A percentile compares a stretch with the other conserved stretches of the same genome.
Evolutionary conservation across 352 stramenopile genomes (phyloP).

Genomic region (Pseudoperonospora humuli): DNA sequence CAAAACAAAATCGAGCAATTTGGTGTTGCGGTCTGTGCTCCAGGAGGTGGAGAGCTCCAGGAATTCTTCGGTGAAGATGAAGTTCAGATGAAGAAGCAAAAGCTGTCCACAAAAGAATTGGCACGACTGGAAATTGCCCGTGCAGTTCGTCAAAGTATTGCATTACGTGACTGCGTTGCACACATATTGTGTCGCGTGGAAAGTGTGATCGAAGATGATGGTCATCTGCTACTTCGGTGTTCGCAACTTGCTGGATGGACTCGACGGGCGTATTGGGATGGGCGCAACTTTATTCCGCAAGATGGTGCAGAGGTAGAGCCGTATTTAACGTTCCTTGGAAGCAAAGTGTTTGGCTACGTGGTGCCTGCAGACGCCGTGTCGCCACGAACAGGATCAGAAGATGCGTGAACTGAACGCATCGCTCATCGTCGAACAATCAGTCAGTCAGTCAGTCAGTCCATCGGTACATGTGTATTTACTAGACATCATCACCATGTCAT

Average conservation of each 20-base stretch:
- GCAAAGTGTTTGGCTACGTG: conserved; percentile 70
- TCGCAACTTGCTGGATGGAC: conserved; percentile 53
- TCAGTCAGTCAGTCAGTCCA: too few relatives aligned
- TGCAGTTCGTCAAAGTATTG: conserved; percentile 29
- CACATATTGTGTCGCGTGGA: conserved; percentile 67
- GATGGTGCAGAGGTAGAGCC: conserved; percentile 19
- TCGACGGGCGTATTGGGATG: conserved; percentile 66
- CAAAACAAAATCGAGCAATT: conserved; percentile 61
- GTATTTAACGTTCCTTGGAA: conserved; percentile 81
- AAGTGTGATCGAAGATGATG: conserved; percentile 52
- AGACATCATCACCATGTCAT: too few relatives aligned
- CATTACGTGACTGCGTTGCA: conserved; percentile 46
- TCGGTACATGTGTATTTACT: too few relatives aligned
- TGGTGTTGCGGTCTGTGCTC: conserved; percentile 34
- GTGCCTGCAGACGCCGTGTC: conserved; percentile 6
- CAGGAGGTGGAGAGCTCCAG: conserved; percentile 21
- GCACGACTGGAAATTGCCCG: conserved; percentile 22
- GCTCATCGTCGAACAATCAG: conserved; percentile 10
- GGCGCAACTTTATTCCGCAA: conserved; percentile 63
- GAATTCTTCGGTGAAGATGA: not conserved
- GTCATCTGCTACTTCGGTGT: conserved; percentile 65
- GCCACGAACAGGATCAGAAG: conserved; percentile 4
- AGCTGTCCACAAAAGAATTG: conserved; percentile 61
- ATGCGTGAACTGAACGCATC: conserved; percentile 6
- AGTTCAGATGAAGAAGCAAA: conserved; percentile 26